These are phyloP conservation scores for Backusella tarrabulga DNA, from an alignment of 192 early-diverging fungal species.

Conservation along the genomic window DNA sequence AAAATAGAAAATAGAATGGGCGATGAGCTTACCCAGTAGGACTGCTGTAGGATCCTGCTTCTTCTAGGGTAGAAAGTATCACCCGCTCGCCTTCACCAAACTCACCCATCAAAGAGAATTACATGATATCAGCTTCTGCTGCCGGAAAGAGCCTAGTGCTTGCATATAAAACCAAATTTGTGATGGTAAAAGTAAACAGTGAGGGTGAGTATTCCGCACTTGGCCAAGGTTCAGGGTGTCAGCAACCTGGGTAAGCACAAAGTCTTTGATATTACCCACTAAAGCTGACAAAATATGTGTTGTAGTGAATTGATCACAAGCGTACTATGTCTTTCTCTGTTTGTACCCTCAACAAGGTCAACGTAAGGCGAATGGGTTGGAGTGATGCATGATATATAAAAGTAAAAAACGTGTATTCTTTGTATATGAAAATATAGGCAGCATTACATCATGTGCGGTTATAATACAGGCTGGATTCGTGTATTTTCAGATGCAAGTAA, in stretches of 20 bases:
- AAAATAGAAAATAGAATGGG: background rate
- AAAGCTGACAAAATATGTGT: background rate
- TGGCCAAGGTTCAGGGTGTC: slow-evolving; percentile 49
- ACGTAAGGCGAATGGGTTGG: slow-evolving; percentile 24
- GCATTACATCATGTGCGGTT: slow-evolving; percentile 50
- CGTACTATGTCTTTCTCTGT: slow-evolving; percentile 49
- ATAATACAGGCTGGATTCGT: slow-evolving; percentile 53
- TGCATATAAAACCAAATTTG: slow-evolving; percentile 37
- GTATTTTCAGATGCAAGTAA: slow-evolving; percentile 48
- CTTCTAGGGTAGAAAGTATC: background rate
- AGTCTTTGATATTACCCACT: background rate
- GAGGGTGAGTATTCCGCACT: slow-evolving; percentile 34
- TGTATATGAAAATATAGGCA: slow-evolving; percentile 26
- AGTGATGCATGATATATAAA: background rate
- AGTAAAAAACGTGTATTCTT: background rate
- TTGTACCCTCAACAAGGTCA: slow-evolving; percentile 45
- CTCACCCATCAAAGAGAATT: slow-evolving; percentile 26
- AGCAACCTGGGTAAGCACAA: slow-evolving; percentile 32
- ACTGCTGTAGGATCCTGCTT: background rate
- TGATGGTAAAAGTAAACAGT: slow-evolving; percentile 23
- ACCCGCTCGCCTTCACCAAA: slow-evolving; percentile 11
- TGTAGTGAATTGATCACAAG: slow-evolving; percentile 48
- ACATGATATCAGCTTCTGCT: slow-evolving; percentile 32
- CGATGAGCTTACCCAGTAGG: background rate
- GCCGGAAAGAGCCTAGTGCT: slow-evolving; percentile 25